Evolutionary conservation across 1,284 basidiomycete genomes (phyloP).

Genomic region (Leccinum pallidistipes): DNA sequence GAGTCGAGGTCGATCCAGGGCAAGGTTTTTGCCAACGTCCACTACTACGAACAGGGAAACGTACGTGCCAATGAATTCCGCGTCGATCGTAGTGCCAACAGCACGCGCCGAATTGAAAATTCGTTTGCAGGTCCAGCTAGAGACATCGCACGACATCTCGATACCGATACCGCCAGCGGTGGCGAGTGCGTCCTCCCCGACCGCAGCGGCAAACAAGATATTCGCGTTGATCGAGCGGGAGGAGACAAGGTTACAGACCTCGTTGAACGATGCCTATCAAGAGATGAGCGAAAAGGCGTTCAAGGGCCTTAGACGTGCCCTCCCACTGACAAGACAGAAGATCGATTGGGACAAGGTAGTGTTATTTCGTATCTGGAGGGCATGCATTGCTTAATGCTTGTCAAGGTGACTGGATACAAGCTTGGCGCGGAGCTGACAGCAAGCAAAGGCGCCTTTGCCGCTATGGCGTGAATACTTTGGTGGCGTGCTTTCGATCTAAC

Average conservation of each 20-base stretch:
- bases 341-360: slow-evolving; percentile 91
- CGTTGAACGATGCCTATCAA: slow-evolving; percentile 78
- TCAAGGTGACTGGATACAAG: slow-evolving; percentile 81
- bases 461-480: slow-evolving; percentile 31
- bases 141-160: slow-evolving; percentile 68
- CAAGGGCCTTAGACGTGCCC: slow-evolving; percentile 81
- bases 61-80: slow-evolving; percentile 44
- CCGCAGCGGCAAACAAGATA: slow-evolving; percentile 66
- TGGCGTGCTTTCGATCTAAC: not conserved
- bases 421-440: slow-evolving; percentile 81
- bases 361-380: not conserved
- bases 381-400: not conserved
- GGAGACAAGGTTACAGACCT: slow-evolving; percentile 76
- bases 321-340: slow-evolving; percentile 92
- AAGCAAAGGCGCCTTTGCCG: slow-evolving; percentile 61
- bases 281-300: slow-evolving; percentile 91
- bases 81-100: not conserved
- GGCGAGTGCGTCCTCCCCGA: slow-evolving; percentile 44
- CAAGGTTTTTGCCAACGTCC: slow-evolving; percentile 75
- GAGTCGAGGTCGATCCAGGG: slow-evolving; percentile 29
- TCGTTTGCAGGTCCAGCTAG: slow-evolving; percentile 77
- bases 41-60: slow-evolving; percentile 97
- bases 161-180: slow-evolving; percentile 64
- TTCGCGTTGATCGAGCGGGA: slow-evolving; percentile 79
- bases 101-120: slow-evolving; percentile 2